Percentiles rank a stretch among this genome's conserved stretches.
Conservation (phyloP, 345 rosid species). For the Gossypioides kirkii region DNA sequence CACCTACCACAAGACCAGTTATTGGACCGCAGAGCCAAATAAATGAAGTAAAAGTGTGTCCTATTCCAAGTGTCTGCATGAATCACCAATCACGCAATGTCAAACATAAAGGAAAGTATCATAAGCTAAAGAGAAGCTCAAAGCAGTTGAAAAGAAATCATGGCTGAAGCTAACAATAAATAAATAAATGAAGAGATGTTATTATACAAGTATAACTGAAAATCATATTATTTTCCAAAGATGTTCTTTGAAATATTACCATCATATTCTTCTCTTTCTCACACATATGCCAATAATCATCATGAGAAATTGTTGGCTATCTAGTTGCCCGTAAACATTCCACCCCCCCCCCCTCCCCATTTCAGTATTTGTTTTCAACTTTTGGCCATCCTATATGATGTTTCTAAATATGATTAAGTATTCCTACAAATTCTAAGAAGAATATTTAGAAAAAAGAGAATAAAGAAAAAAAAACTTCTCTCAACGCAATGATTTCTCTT, state of each 20-base stretch:
- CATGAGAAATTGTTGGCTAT: background rate
- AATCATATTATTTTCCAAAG: background rate
- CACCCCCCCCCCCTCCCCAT: background rate
- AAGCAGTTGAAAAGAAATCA: background rate
- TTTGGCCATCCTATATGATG: background rate
- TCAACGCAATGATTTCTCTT: background rate
- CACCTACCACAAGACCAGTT: conserved; percentile 95
- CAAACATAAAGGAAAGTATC: conserved; percentile 11
- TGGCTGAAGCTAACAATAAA: background rate
- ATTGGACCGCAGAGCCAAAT: conserved; percentile 98
- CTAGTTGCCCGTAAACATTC: background rate
- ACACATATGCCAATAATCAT: background rate
- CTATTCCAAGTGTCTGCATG: conserved; percentile 91
- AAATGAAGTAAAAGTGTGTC: conserved; percentile 91
- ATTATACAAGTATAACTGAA: background rate
- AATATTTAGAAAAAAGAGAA: background rate
- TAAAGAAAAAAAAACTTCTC: background rate
- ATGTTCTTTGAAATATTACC: background rate
- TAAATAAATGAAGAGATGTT: background rate
- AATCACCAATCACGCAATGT: conserved; percentile 24
- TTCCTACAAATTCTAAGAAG: background rate
- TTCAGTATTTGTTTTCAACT: background rate
- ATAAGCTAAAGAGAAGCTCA: conserved; percentile 12
- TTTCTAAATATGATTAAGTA: background rate
- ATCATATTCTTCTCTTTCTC: background rate